Evolutionary conservation across 768 basidiomycete genomes (phyloP).

Genomic region (Cystobasidium onofrii): DNA sequence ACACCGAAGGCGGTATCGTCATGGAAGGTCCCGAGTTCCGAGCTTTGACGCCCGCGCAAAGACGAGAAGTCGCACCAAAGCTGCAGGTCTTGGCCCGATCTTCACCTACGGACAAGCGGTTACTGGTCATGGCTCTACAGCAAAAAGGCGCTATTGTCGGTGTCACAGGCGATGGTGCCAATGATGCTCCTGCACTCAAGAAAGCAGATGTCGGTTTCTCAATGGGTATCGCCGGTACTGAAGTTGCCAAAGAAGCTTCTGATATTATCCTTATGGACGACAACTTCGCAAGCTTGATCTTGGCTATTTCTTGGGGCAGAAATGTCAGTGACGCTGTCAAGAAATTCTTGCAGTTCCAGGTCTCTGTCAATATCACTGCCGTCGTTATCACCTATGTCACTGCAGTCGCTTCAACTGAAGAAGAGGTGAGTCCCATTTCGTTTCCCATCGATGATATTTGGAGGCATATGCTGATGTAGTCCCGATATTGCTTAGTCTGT

Average conservation of each 20-base stretch:
- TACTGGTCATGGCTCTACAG: conserved; percentile 81
- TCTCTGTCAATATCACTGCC: conserved; percentile 85
- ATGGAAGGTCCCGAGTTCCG: conserved; percentile 97
- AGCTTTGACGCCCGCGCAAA: conserved; percentile 60
- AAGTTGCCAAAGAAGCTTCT: conserved; percentile 97
- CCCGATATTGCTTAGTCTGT: conserved; percentile 52
- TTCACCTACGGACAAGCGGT: conserved; percentile 92
- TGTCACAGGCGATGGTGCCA: conserved; percentile 96
- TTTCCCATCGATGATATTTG: background rate
- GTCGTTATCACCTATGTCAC: conserved; percentile 88
- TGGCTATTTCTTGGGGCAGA: conserved; percentile 98
- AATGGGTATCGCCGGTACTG: conserved; percentile 92
- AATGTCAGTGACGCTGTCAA: conserved; percentile 96
- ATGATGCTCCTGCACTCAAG: conserved; percentile 93
- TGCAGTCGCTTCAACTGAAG: conserved; percentile 67
- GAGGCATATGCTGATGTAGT: background rate
- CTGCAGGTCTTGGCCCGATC: conserved; percentile 95
- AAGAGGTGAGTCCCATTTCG: conserved; percentile 45
- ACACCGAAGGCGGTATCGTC: conserved; percentile 82
- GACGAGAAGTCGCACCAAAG: conserved; percentile 74
- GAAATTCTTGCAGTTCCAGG: conserved; percentile 74
- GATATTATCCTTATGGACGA: conserved; percentile 98
- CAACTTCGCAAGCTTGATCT: conserved; percentile 90
- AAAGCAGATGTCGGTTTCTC: conserved; percentile 94
- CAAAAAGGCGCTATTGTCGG: conserved; percentile 64